These are phyloP conservation scores for Puccinia sorghi DNA, from an alignment of 1,284 basidiomycete species.

Conservation along the genomic window DNA sequence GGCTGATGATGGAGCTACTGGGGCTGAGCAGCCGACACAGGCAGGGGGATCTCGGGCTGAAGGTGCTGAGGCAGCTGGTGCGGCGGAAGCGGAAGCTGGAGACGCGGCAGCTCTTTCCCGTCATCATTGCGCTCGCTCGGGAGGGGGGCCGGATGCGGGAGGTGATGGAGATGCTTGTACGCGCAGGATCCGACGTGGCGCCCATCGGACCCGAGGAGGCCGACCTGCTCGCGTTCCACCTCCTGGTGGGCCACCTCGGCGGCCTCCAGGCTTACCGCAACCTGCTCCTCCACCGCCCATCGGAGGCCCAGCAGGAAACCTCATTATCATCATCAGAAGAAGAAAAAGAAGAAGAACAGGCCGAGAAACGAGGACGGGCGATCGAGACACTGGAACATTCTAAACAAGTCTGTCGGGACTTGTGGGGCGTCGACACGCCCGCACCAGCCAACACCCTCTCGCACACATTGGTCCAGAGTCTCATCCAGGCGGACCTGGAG, in stretches of 20 bases:
- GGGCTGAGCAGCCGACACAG: constrained; percentile 18
- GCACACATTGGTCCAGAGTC: constrained; percentile 16
- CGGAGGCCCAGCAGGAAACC: not conserved
- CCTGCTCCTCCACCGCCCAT: not conserved
- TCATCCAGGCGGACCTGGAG: constrained; percentile 33
- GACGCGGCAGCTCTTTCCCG: constrained; percentile 18
- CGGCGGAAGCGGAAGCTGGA: constrained; percentile 18
- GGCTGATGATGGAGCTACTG: constrained; percentile 12
- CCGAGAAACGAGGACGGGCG: not conserved
- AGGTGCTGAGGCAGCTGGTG: constrained; percentile 13
- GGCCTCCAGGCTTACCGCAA: constrained; percentile 21
- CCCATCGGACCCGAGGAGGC: not conserved
- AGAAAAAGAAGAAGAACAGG: not conserved
- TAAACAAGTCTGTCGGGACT: constrained; percentile 5
- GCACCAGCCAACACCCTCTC: not conserved
- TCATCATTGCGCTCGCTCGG: constrained; percentile 17
- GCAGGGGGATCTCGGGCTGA: constrained; percentile 10
- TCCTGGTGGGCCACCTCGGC: constrained; percentile 40
- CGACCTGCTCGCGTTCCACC: constrained; percentile 12
- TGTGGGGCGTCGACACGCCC: not conserved
- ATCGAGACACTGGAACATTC: not conserved
- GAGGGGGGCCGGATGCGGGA: constrained; percentile 14
- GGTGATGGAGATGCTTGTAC: constrained; percentile 11
- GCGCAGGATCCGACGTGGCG: not conserved
- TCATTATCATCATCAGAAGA: too few species aligned